phyloP scores from a whole-genome alignment of 2,329 filamentous ascomycete genomes.

The Penicillium sp. region DNA sequence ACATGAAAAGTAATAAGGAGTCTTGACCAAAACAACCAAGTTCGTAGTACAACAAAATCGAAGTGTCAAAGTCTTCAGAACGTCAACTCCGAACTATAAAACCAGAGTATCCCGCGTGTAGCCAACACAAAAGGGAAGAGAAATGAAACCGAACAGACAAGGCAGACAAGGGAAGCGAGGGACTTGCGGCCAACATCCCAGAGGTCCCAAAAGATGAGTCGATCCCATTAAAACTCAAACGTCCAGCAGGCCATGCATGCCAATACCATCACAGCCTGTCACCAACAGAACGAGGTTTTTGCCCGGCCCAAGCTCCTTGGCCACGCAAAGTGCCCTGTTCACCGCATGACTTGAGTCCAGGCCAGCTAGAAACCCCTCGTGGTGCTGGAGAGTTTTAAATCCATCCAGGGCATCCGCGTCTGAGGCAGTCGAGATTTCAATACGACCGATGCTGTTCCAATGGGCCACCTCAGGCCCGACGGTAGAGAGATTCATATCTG shows the following conservation, averaged over 20 bases:
- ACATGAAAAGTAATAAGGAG: not conserved
- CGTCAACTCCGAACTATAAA: not conserved
- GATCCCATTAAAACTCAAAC: conserved; percentile 4
- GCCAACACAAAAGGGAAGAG: not conserved
- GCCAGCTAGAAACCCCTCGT: conserved; percentile 21
- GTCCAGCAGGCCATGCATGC: conserved; percentile 4
- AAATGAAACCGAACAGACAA: not conserved
- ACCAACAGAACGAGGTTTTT: conserved; percentile 26
- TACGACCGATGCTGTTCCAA: conserved; percentile 24
- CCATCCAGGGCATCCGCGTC: conserved; percentile 27
- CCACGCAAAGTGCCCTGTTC: conserved; percentile 11
- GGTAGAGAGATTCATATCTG: conserved; percentile 24
- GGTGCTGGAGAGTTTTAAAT: conserved; percentile 23
- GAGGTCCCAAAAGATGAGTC: not conserved
- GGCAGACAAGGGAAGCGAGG: not conserved
- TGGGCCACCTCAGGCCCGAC: conserved; percentile 25
- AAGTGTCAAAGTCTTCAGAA: not conserved
- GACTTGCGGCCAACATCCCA: not conserved
- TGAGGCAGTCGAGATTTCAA: conserved; percentile 25
- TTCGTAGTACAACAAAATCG: not conserved
- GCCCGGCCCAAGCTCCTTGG: conserved; percentile 19
- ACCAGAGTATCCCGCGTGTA: not conserved
- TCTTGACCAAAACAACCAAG: not conserved
- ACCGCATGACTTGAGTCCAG: conserved; percentile 28
- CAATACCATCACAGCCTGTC: conserved; percentile 23